phyloP scores from a whole-genome alignment of 805 yeast species.

The Ascoidea tarda region DNA sequence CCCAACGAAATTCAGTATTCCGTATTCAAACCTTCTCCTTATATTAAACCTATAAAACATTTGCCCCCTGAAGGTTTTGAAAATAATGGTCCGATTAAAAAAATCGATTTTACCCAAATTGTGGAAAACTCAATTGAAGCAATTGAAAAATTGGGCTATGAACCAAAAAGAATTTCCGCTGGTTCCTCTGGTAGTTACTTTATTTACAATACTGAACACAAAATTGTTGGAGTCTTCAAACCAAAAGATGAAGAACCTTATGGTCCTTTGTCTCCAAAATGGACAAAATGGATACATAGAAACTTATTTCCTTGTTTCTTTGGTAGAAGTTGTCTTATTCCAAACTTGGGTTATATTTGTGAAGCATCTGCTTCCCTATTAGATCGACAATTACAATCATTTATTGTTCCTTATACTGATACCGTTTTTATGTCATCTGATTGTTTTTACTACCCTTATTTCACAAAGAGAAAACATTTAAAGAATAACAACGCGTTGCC shows the following conservation, averaged over 20 bases:
- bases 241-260: constrained; percentile 76
- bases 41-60: constrained; percentile 14
- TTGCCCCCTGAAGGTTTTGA: constrained; percentile 18
- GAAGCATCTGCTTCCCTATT: constrained; percentile 61
- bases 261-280: constrained; percentile 64
- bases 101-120: constrained; percentile 21
- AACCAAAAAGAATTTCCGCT: constrained; percentile 39
- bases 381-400: constrained; percentile 43
- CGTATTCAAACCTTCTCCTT: constrained; percentile 32
- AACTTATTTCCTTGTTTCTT: constrained; percentile 67
- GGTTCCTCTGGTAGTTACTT: constrained; percentile 69
- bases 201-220: constrained; percentile 22
- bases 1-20: constrained; percentile 38
- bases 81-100: constrained; percentile 16
- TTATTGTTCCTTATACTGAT: constrained; percentile 55
- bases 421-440: constrained; percentile 34
- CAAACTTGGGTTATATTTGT: constrained; percentile 57
- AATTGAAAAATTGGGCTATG: constrained; percentile 26
- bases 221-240: constrained; percentile 49
- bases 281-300: constrained; percentile 70
- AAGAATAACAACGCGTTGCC: constrained; percentile 19
- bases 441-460: constrained; percentile 37
- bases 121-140: constrained; percentile 31
- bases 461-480: constrained; percentile 21
- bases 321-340: constrained; percentile 59